Percentiles rank a stretch among this genome's conserved stretches.
phyloP scores from a whole-genome alignment of 176 grass and related monocot species.

The Aechmea fasciata region DNA sequence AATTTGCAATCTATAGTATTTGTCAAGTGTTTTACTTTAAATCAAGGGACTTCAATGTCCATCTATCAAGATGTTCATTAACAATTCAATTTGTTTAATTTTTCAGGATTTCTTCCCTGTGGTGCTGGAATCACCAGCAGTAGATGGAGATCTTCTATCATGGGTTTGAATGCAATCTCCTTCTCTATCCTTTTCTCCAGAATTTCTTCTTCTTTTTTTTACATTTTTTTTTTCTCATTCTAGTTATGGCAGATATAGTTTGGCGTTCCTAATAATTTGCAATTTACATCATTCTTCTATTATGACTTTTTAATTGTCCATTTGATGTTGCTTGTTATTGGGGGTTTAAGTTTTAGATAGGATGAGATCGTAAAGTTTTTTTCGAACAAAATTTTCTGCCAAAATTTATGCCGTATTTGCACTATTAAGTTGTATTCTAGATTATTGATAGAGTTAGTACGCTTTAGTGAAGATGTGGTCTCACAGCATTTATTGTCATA shows the following conservation, averaged over 20 bases:
- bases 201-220: neutral
- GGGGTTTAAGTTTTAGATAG: no score
- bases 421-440: no score
- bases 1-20: neutral
- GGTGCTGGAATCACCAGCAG: conserved; percentile 38
- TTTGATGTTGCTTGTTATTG: no score
- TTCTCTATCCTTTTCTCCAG: conserved; percentile 1
- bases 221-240: neutral
- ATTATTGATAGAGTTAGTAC: no score
- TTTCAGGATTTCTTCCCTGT: conserved; percentile 58
- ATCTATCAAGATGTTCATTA: neutral
- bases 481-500: no score
- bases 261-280: neutral
- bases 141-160: conserved; percentile 62
- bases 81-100: conserved; percentile 1
- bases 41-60: neutral
- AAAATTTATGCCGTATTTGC: no score
- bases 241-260: neutral
- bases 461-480: no score
- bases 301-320: no score
- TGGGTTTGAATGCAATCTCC: conserved; percentile 38
- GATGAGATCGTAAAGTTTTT: no score
- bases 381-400: no score
- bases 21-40: neutral
- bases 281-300: neutral